A percentile compares a stretch with the other conserved stretches of the same genome.
These are phyloP conservation scores for Dimocarpus longan DNA, from an alignment of 345 rosid species.

Conservation along the genomic window DNA sequence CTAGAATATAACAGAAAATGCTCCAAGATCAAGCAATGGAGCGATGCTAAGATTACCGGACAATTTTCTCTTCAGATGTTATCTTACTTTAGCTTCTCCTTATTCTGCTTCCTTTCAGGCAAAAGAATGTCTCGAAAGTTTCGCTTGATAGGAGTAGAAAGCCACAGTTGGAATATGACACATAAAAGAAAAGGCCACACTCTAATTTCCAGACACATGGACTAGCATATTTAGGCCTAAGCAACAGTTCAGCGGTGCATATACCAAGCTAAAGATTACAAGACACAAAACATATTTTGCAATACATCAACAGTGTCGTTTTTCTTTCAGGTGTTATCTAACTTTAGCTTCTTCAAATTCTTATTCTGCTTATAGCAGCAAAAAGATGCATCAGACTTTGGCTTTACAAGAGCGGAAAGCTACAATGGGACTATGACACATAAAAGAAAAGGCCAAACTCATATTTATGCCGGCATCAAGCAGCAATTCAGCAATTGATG, in stretches of 20 bases:
- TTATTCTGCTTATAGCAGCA: too few species aligned
- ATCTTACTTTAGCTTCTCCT: background rate
- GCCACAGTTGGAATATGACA: background rate
- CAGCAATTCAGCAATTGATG: too few species aligned
- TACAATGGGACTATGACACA: too few species aligned
- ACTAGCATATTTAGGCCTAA: background rate
- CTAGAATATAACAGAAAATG: background rate
- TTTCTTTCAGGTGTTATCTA: too few species aligned
- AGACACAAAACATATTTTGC: background rate
- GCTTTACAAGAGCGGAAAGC: too few species aligned
- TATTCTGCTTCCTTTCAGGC: background rate
- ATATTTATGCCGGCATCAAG: too few species aligned
- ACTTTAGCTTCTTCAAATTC: too few species aligned
- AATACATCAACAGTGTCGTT: background rate
- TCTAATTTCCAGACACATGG: background rate
- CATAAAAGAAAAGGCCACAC: background rate
- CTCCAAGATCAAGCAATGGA: slow-evolving; percentile 2
- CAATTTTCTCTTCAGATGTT: background rate
- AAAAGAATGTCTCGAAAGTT: background rate
- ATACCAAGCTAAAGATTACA: background rate
- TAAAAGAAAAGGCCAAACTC: background rate
- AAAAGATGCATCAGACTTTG: too few species aligned
- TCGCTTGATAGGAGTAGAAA: background rate
- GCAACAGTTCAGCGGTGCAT: background rate
- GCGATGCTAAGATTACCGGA: background rate